Evolutionary conservation across 306 rosid species (phyloP).

Genomic region (Cotoneaster glaucophyllus): DNA sequence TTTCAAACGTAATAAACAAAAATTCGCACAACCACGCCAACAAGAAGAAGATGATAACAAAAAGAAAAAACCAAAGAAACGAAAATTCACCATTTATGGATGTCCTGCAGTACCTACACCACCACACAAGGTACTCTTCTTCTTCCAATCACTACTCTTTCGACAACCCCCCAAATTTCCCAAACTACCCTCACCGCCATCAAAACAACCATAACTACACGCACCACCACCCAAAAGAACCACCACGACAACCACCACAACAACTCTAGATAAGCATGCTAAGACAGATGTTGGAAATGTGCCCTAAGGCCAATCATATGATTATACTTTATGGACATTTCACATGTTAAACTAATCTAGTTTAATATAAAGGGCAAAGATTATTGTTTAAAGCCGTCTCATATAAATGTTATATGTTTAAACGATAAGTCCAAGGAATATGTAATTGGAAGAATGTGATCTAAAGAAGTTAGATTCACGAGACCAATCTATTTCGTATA

Average conservation of each 20-base stretch:
- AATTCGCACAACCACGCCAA: neutral
- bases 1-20: neutral
- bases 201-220: constrained; percentile 1
- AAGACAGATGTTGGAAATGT: too few species aligned
- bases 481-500: too few species aligned
- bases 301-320: too few species aligned
- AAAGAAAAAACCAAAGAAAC: neutral
- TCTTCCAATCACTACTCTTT: neutral
- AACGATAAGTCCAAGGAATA: too few species aligned
- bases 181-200: constrained; percentile 10
- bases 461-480: too few species aligned
- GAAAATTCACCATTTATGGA: neutral
- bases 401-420: too few species aligned
- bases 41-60: neutral
- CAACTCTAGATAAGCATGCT: too few species aligned
- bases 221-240: neutral
- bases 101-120: constrained; percentile 9
- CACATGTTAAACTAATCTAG: too few species aligned
- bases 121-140: constrained; percentile 9
- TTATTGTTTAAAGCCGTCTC: too few species aligned
- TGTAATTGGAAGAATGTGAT: too few species aligned
- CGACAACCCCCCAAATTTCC: constrained; percentile 1
- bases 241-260: constrained; percentile 1
- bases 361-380: too few species aligned
- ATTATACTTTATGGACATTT: too few species aligned